Evolutionary conservation across 2,329 filamentous ascomycete species (phyloP), one percentile per base, ranked within the genome.

Genomic region (Chrysoporthe deuterocubensis): DNA sequence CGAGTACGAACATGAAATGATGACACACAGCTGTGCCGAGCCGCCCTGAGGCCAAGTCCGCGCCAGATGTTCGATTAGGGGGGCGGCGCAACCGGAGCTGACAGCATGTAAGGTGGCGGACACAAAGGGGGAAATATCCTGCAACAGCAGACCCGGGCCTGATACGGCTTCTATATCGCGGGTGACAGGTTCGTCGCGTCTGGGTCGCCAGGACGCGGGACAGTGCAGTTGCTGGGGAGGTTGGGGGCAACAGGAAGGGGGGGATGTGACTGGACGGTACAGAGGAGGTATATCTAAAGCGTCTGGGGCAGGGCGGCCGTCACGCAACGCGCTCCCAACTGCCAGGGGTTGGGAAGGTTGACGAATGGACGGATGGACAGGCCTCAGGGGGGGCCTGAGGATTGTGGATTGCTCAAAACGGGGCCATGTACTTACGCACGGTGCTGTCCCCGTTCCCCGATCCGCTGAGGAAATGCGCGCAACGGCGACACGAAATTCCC

Each of bases 331-430:
- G 57, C 57, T 40, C 57, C 42, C n/a, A 40, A 43, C 37, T n/a
- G 40, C 40, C 37, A 46, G 62, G 50, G 21, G 46, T n/a, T 43
- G 68, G 52, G 65, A 46, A 64, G 42, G 54, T 59, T 62, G 66
- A 57, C 50, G 67, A 50, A 43, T 63, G 59, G 68, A 57, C 52
- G 64, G 65, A 64, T 64, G 60, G 56, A 59, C 58, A 43, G 37
- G 52, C 50, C 61, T 37, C 48, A 44, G 40, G 43, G 34, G 56
- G 57, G 57, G 57, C 57, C 37, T 43, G 37, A 63, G 50, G 50
- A 44, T 26, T 34, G 46, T 54, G 67, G 67, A 62, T 65, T 52
- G 66, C 42, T 62, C 66, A 62, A 62, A 58, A 66, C 14, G 67
- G 67, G 54, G 14, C 32, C 13, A 34, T 37, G 61, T 43, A 21